phyloP scores from a whole-genome alignment of 495 filamentous ascomycete genomes.

The Hypoxylon subgilvum region DNA sequence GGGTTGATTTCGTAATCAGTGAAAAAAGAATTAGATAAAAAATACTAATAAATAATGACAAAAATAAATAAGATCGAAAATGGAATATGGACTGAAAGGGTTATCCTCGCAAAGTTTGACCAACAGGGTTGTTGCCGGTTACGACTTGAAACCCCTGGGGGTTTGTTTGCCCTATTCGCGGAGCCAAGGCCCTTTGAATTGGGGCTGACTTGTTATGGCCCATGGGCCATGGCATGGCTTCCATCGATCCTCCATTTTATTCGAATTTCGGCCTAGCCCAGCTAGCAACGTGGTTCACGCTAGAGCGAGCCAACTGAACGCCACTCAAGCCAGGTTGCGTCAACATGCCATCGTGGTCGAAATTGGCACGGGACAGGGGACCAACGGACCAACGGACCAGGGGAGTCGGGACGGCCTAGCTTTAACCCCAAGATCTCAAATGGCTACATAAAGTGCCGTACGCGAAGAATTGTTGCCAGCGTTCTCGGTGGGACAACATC shows the following conservation, averaged over 20 bases:
- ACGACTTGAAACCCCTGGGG: neutral
- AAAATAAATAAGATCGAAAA: conserved; percentile 2
- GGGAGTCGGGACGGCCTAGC: no score
- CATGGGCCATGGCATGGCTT: no score
- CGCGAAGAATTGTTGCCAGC: conserved; percentile 16
- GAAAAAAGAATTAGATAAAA: neutral
- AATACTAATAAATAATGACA: neutral
- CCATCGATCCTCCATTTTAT: conserved; percentile 22
- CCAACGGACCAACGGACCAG: no score
- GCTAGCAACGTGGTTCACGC: conserved; percentile 29
- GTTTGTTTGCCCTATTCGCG: conserved; percentile 27
- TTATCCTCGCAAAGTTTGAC: conserved; percentile 3
- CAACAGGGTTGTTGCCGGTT: conserved; percentile 6
- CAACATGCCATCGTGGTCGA: conserved; percentile 7
- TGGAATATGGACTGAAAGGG: neutral
- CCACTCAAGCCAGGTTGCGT: conserved; percentile 20
- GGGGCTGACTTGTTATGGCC: conserved; percentile 31
- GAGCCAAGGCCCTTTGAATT: conserved; percentile 25
- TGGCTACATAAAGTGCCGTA: conserved; percentile 3
- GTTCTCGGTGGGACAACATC: conserved; percentile 24
- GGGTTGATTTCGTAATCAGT: neutral
- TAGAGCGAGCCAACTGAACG: conserved; percentile 33
- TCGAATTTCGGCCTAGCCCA: conserved; percentile 22
- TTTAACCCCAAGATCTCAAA: no score
- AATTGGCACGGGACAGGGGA: conserved; percentile 22